Percentiles rank a stretch among this genome's conserved stretches.
phyloP scores from a whole-genome alignment of 2,329 filamentous ascomycete species.

The Claviceps monticola region DNA sequence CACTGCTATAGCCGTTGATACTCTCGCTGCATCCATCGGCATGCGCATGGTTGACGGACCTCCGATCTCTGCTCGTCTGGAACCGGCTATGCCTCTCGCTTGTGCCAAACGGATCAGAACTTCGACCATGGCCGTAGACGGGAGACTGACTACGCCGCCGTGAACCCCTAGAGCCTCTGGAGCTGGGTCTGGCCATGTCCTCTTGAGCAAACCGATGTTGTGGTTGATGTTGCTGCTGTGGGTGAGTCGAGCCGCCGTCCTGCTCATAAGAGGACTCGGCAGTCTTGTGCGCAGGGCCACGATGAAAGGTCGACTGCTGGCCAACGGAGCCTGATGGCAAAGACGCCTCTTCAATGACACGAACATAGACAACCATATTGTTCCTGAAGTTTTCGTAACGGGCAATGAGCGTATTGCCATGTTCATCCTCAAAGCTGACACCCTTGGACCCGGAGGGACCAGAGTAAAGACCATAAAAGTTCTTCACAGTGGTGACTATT shows the following conservation, averaged over 20 bases:
- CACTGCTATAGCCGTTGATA: constrained; percentile 70
- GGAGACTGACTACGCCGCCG: constrained; percentile 70
- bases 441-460: constrained; percentile 55
- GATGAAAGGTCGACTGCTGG: constrained; percentile 30
- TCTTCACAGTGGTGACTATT: constrained; percentile 96
- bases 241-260: constrained; percentile 25
- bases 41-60: constrained; percentile 27
- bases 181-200: constrained; percentile 50
- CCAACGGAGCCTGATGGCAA: constrained; percentile 33
- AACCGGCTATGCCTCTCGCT: constrained; percentile 53
- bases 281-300: constrained; percentile 28
- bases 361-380: constrained; percentile 87
- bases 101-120: constrained; percentile 59
- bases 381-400: constrained; percentile 90
- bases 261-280: constrained; percentile 40
- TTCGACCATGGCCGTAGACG: constrained; percentile 50
- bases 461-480: constrained; percentile 94
- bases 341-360: constrained; percentile 55
- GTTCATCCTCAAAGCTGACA: constrained; percentile 87
- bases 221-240: constrained; percentile 20
- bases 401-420: constrained; percentile 83
- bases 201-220: constrained; percentile 42
- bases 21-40: constrained; percentile 52
- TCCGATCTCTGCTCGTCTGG: constrained; percentile 56
- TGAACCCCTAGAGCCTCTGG: constrained; percentile 57